Base-by-base conservation (phyloP, 2,329 filamentous ascomycete genomes). In the Ceratocystis diversiconidia region DNA sequence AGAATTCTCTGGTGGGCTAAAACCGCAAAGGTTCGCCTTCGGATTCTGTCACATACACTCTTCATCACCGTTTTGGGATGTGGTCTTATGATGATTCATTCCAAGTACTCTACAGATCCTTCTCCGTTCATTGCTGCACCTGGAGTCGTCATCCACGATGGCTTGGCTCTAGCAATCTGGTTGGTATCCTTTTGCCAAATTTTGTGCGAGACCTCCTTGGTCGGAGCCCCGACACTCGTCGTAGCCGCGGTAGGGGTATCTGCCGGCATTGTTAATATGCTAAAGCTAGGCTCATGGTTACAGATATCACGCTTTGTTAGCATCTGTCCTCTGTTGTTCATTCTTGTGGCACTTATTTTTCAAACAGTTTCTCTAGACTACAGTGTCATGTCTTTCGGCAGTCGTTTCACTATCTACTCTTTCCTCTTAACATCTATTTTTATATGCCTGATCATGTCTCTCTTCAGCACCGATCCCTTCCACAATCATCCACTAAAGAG, bases 1-100 rank as follows among this genome's bases (percentile, higher is more conserved):
- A 77, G 80, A 44, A 73, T 81, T 3, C 71, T 84, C 4, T 76
- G 77, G 12, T 82, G 80, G 79, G 74, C 78, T 0, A 75, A 78
- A 50, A 80, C 79, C 0, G 77, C 78, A 5, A 79, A 76, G 68
- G 71, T 73, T 41, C 76, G 79, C 2, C 71, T 83, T n/a, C 76
- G 74, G 8, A 77, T 75, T 0, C 70, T 83, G 7, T 75, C 77
- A 5, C 72, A 72, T 1, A 74, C 81, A 1, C 69, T 82, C 4
- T 67, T 77, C 1, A 68, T 75, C 7, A 60, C 44, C 5, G 50
- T 46, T 10, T 3, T 67, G 43, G 63, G 63, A 28, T 46, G 36
- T n/a, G 66, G 61, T 15, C 15, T 67, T 48, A 28, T 64, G 41
- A 17, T 65, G 52, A 15, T 63, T 1, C 62, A 59, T n/a, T 57